Conservation (phyloP, 768 basidiomycete genomes). For the Kwoniella dendrophila region DNA sequence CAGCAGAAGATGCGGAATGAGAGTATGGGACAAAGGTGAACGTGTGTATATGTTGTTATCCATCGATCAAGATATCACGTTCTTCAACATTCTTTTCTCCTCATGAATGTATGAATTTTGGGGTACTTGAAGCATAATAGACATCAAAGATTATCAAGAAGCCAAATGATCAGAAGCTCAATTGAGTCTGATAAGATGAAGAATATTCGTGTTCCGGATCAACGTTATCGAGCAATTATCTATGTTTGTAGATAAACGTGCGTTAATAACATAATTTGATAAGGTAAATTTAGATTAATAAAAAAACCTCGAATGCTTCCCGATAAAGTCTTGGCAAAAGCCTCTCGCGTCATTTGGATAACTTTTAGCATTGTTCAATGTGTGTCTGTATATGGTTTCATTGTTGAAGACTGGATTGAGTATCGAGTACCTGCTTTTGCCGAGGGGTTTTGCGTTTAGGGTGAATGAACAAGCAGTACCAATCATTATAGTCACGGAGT, state of each 20-base stretch:
- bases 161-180: background rate
- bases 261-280: constrained; percentile 5
- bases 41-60: background rate
- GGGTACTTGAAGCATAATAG: background rate
- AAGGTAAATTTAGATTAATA: background rate
- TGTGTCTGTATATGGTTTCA: too few species aligned
- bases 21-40: background rate
- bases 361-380: too few species aligned
- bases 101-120: background rate
- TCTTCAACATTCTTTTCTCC: background rate
- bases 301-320: background rate
- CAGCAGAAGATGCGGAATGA: background rate
- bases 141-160: background rate
- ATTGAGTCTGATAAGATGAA: too few species aligned
- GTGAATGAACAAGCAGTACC: too few species aligned
- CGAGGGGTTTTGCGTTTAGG: too few species aligned
- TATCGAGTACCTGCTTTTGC: too few species aligned
- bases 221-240: background rate
- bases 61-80: background rate
- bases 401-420: too few species aligned
- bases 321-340: constrained; percentile 3
- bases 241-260: constrained; percentile 2
- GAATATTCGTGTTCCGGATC: too few species aligned
- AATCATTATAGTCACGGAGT: too few species aligned
- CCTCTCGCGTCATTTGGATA: background rate